A percentile compares a stretch with the other conserved stretches of the same genome.
These are phyloP conservation scores for Starmerella vitae DNA, from an alignment of 805 yeast genomes.

Conservation along the genomic window DNA sequence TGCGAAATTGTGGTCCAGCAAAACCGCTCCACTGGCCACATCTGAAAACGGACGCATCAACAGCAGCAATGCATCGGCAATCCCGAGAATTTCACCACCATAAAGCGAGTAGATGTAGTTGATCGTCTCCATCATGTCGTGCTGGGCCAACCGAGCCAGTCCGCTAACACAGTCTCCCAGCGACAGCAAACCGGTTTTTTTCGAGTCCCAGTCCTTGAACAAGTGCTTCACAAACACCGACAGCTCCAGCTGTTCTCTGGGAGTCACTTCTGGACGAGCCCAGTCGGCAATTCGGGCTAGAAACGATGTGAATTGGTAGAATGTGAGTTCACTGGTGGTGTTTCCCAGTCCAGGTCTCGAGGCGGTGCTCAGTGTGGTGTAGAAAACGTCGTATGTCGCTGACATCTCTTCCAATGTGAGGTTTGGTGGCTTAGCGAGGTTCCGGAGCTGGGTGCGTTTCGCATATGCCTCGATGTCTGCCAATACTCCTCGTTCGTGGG, in stretches of 20 bases:
- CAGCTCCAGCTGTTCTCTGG: slow-evolving; percentile 18
- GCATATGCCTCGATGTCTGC: slow-evolving; percentile 82
- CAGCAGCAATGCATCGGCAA: slow-evolving; percentile 76
- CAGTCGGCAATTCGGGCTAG: slow-evolving; percentile 73
- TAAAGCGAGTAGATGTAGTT: slow-evolving; percentile 69
- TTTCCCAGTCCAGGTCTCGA: slow-evolving; percentile 36
- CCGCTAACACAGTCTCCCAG: slow-evolving; percentile 63
- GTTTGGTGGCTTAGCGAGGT: slow-evolving; percentile 60
- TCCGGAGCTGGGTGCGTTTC: slow-evolving; percentile 80
- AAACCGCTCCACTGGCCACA: slow-evolving; percentile 31
- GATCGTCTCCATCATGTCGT: slow-evolving; percentile 65
- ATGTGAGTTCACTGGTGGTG: slow-evolving; percentile 53
- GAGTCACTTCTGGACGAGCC: slow-evolving; percentile 30
- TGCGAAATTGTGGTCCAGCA: slow-evolving; percentile 51
- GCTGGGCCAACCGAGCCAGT: slow-evolving; percentile 50
- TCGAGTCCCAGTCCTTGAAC: slow-evolving; percentile 60
- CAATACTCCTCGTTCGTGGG: slow-evolving; percentile 61
- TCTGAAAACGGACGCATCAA: slow-evolving; percentile 81
- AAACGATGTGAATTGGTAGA: slow-evolving; percentile 55
- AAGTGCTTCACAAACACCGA: slow-evolving; percentile 46
- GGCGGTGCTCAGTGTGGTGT: slow-evolving; percentile 61
- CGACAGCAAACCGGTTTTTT: slow-evolving; percentile 38
- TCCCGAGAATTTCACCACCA: slow-evolving; percentile 42
- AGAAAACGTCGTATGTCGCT: slow-evolving; percentile 71
- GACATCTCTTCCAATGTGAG: slow-evolving; percentile 46